Base-by-base conservation (phyloP, 495 filamentous ascomycete genomes). In the Baudoinia panamericana region DNA sequence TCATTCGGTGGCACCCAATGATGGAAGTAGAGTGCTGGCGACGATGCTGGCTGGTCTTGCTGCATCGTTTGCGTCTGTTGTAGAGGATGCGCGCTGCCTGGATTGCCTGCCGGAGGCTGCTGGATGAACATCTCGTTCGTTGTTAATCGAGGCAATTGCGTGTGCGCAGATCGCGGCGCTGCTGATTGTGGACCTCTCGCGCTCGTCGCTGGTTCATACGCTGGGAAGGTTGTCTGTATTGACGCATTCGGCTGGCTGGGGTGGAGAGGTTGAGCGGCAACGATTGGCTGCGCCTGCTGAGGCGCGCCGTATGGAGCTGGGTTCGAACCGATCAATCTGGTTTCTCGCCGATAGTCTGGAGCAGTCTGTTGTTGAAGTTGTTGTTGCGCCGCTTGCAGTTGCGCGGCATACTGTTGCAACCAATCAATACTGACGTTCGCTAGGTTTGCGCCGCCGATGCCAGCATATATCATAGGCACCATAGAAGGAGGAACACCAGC, bases 381-480 rank as follows among this genome's bases (percentile, higher is more conserved):
- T 32, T 62, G 59, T 41, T 66, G 57, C 6, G 56, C 38, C 11
- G 36, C 46, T 42, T 64, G 63, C 26, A 70, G 39, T 41, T 70
- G 66, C 9, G 54, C 53, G 39, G 72, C 56, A 51, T 72, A 72
- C 51, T 88, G 82, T 55, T 88, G 81, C 30, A 78, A 65, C 74
- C 75, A 78, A 52, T 93, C 86, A 33, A 80, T 42, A 34, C 68
- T 65, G 15, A 74, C 64, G 45, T 63, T 70, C 33, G 72, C 65
- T 7, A 75, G 56, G 41, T 75, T 78, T 22, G 78, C 74, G 18
- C 73, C 70, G 35, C 76, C 77, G 60, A 92, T 80, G 27, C 82
- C 83, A 10, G 81, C 80, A 56, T 95, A 93, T 36, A 97, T 80
- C 48, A 92, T 69, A 13, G 90, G 90, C 26, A 95, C 71, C 68